Percentiles rank a stretch among this genome's conserved stretches.
These are phyloP conservation scores for Steccherinum ochraceum DNA, from an alignment of 768 basidiomycete species.

Conservation along the genomic window DNA sequence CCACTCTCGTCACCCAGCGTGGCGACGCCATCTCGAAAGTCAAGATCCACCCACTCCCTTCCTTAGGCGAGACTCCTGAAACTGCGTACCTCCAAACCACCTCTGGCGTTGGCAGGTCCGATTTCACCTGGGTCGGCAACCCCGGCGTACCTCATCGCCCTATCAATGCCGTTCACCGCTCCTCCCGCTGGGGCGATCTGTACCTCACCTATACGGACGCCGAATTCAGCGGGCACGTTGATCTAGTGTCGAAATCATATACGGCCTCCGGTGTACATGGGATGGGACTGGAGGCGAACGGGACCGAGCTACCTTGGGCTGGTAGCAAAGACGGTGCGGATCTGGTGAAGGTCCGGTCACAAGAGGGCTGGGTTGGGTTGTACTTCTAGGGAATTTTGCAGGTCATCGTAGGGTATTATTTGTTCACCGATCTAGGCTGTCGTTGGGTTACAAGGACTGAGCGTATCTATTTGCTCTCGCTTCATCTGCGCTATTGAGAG, in stretches of 20 bases:
- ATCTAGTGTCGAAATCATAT: slow-evolving; percentile 36
- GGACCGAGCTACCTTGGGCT: slow-evolving; percentile 18
- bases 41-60: slow-evolving; percentile 33
- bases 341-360: slow-evolving; percentile 16
- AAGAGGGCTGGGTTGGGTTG: slow-evolving; percentile 22
- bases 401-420: no score
- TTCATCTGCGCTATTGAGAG: no score
- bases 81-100: slow-evolving; percentile 36
- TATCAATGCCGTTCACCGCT: slow-evolving; percentile 41
- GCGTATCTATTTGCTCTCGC: no score
- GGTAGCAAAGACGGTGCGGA: slow-evolving; percentile 26
- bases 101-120: slow-evolving; percentile 48
- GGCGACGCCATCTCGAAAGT: slow-evolving; percentile 46
- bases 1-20: slow-evolving; percentile 40
- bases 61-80: slow-evolving; percentile 25
- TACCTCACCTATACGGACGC: slow-evolving; percentile 50
- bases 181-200: slow-evolving; percentile 45
- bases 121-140: slow-evolving; percentile 39
- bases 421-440: no score
- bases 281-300: slow-evolving; percentile 9
- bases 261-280: slow-evolving; percentile 17
- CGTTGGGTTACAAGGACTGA: no score
- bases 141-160: slow-evolving; percentile 36
- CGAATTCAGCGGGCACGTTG: slow-evolving; percentile 42
- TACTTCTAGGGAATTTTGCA: no score